These are phyloP conservation scores for Zoysia pacifica DNA, from an alignment of 176 grass and related monocot genomes.

Conservation along the genomic window DNA sequence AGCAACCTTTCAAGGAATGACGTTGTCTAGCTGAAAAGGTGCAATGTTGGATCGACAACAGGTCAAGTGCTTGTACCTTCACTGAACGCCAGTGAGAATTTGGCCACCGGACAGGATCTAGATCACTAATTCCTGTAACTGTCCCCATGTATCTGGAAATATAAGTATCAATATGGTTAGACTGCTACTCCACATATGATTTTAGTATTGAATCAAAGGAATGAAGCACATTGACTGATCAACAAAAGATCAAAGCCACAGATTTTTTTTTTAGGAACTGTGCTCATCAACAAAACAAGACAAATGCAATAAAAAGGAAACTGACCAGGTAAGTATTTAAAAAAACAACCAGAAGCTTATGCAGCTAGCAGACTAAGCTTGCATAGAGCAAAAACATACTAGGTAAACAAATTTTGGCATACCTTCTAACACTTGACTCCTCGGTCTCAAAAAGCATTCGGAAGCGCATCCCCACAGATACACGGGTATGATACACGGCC, in stretches of 20 bases:
- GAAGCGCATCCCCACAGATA: slow-evolving; percentile 97
- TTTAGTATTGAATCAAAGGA: not conserved
- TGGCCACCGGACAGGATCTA: slow-evolving; percentile 84
- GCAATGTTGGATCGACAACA: not conserved
- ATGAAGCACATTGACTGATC: not conserved
- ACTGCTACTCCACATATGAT: not conserved
- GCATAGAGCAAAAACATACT: not conserved
- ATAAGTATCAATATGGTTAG: slow-evolving; percentile 10
- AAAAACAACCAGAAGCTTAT: not conserved
- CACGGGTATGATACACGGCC: slow-evolving; percentile 93
- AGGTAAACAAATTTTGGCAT: no score
- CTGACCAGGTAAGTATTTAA: not conserved
- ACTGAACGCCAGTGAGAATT: slow-evolving; percentile 99
- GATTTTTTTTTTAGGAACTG: not conserved
- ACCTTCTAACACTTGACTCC: slow-evolving; percentile 94
- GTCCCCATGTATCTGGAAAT: slow-evolving; percentile 94
- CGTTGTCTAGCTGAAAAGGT: slow-evolving; percentile 20
- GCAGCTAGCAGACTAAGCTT: not conserved
- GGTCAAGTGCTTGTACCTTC: slow-evolving; percentile 54
- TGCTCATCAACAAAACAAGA: not conserved
- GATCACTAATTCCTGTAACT: slow-evolving; percentile 97
- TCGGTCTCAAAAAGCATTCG: slow-evolving; percentile 99
- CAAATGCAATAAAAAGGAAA: not conserved
- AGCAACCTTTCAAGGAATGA: not conserved
- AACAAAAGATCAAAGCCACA: not conserved